Evolutionary conservation across 75 land plant species (phyloP).

Genomic region (Selaginella tamariscina): DNA sequence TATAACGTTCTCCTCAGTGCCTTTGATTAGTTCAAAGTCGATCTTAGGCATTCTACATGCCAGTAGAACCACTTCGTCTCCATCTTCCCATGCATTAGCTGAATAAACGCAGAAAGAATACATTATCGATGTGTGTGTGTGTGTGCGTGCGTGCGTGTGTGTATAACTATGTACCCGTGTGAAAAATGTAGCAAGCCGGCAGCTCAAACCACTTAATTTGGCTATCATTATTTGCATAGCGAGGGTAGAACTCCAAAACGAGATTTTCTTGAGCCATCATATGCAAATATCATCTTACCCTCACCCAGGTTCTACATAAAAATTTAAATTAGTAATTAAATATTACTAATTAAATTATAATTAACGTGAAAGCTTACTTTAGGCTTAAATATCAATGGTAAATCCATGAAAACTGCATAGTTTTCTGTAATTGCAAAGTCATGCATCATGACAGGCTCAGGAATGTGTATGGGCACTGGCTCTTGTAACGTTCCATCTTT

Average conservation of each 20-base stretch:
- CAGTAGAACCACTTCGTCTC: conserved; percentile 83
- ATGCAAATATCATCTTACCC: neutral
- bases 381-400: conserved; percentile 15
- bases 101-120: neutral
- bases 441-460: conserved; percentile 28
- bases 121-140: too few relatives aligned
- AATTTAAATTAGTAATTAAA: neutral
- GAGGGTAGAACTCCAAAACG: conserved; percentile 13
- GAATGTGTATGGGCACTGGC: conserved; percentile 30
- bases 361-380: conserved; percentile 7
- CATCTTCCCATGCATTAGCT: conserved; percentile 99
- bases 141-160: too few relatives aligned
- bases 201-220: conserved; percentile 1
- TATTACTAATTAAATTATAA: neutral
- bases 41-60: too few relatives aligned
- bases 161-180: conserved; percentile 7
- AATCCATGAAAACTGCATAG: conserved; percentile 39
- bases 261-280: neutral
- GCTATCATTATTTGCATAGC: neutral
- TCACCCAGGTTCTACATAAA: neutral
- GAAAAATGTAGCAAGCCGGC: conserved; percentile 5
- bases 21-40: too few relatives aligned
- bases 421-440: conserved; percentile 40
- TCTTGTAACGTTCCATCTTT: conserved; percentile 30
- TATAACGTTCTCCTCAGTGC: too few relatives aligned